These are phyloP conservation scores for Calonectria fujianensis DNA, from an alignment of 2,329 filamentous ascomycete species.

Conservation along the genomic window DNA sequence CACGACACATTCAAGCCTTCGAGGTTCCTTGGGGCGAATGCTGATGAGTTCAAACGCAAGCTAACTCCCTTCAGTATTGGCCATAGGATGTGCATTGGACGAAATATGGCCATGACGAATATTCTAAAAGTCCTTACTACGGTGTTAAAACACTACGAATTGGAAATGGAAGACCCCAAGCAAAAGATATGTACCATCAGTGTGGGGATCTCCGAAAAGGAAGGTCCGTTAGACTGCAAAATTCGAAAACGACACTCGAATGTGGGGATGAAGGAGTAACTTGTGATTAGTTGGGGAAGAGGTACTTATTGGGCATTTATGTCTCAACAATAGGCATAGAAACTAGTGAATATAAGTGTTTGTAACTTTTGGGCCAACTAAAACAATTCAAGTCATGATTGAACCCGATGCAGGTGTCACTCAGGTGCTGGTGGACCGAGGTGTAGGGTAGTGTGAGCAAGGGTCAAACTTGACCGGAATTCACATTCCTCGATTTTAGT, in stretches of 20 bases:
- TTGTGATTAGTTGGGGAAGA: not conserved
- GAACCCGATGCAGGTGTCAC: not conserved
- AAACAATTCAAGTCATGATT: not conserved
- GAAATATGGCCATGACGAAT: slow-evolving; percentile 38
- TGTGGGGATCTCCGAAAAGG: slow-evolving; percentile 35
- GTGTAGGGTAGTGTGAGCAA: not conserved
- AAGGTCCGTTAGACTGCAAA: slow-evolving; percentile 15
- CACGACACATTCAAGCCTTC: slow-evolving; percentile 27
- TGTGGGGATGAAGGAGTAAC: no score
- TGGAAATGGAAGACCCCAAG: slow-evolving; percentile 11
- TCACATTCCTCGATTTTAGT: not conserved
- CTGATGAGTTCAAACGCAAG: slow-evolving; percentile 16
- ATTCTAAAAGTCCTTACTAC: slow-evolving; percentile 29
- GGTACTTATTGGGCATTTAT: no score
- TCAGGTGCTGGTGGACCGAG: not conserved
- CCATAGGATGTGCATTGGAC: slow-evolving; percentile 36
- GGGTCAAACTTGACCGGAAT: not conserved
- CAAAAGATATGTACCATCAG: slow-evolving; percentile 31
- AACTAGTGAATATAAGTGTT: not conserved
- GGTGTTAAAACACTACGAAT: slow-evolving; percentile 18
- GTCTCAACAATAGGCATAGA: not conserved
- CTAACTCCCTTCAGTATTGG: slow-evolving; percentile 33
- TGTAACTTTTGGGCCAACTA: not conserved
- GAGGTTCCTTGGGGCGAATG: slow-evolving; percentile 25
- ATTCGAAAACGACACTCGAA: not conserved